Conservation (phyloP, 2,329 filamentous ascomycete genomes). For the Alternaria postmessia region DNA sequence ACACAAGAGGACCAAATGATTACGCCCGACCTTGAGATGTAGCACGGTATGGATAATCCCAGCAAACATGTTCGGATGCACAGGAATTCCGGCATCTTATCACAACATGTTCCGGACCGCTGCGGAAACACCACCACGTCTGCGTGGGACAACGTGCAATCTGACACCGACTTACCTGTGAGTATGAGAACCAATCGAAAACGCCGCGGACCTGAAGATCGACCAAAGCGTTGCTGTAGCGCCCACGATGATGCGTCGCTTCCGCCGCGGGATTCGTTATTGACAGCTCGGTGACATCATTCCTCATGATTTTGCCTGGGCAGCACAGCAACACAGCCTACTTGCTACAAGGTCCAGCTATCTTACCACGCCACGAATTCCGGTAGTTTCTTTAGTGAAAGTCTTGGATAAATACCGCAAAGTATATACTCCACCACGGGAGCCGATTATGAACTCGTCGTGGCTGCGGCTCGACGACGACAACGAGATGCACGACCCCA, state of each 20-base stretch:
- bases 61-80: background rate
- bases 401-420: conserved; percentile 3
- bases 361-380: background rate
- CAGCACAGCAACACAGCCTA: conserved; percentile 4
- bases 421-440: background rate
- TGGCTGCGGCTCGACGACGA: conserved; percentile 15
- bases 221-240: background rate
- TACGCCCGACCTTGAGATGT: background rate
- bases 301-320: background rate
- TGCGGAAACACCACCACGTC: background rate
- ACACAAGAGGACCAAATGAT: background rate
- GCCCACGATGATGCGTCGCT: background rate
- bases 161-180: background rate
- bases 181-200: background rate
- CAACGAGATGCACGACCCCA: conserved; percentile 24
- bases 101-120: background rate
- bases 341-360: conserved; percentile 1
- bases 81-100: background rate
- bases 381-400: background rate
- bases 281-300: conserved; percentile 16
- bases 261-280: background rate
- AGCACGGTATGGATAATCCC: background rate
- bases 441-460: conserved; percentile 11
- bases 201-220: conserved; percentile 3
- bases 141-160: background rate